Conservation (phyloP, 129 eudicot species). For the Ambrosia trifida region DNA sequence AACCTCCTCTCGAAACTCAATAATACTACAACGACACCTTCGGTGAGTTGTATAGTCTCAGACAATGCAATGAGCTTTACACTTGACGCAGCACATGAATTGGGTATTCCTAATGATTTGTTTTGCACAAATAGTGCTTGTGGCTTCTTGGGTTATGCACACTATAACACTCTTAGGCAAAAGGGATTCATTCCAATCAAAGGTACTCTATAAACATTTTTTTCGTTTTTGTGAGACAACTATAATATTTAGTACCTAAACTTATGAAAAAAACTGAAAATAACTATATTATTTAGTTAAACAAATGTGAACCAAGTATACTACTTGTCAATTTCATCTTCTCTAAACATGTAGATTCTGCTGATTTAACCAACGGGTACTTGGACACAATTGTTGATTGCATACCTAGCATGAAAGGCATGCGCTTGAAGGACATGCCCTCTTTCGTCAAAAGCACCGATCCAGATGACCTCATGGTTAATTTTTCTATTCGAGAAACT, state of each 20-base stretch:
- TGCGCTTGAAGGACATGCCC: background rate
- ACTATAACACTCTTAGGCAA: too few relatives aligned
- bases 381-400: background rate
- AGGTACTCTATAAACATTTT: too few relatives aligned
- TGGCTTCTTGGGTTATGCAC: background rate
- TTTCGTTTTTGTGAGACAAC: too few relatives aligned
- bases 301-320: too few relatives aligned
- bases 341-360: background rate
- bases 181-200: too few relatives aligned
- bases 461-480: background rate
- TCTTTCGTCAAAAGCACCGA: background rate
- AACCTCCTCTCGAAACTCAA: background rate
- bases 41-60: background rate
- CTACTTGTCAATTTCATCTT: background rate
- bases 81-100: background rate
- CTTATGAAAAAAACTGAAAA: too few relatives aligned
- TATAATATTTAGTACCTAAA: too few relatives aligned
- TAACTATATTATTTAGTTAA: too few relatives aligned
- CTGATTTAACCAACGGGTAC: conserved; percentile 7
- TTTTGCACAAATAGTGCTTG: background rate
- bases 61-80: background rate
- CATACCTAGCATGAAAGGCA: conserved; percentile 1
- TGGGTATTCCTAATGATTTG: background rate
- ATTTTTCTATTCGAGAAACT: conserved; percentile 2
- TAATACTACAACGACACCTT: background rate